Evolutionary conservation across 2,329 filamentous ascomycete species (phyloP).

Genomic region (Neonectria hederae): DNA sequence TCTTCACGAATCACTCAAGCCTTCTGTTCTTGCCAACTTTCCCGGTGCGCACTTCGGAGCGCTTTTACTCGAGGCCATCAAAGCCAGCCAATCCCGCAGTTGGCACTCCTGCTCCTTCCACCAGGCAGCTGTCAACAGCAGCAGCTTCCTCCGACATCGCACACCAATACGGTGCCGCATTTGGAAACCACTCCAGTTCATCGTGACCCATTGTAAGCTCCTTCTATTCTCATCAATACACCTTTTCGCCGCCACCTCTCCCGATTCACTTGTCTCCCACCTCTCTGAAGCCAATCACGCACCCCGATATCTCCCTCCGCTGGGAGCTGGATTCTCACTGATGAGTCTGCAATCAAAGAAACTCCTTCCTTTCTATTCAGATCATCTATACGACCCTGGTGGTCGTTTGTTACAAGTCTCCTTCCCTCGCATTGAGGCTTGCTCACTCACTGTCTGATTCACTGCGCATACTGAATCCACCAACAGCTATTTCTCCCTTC

Average conservation of each 20-base stretch:
- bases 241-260: background rate
- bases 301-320: background rate
- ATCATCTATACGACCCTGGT: conserved; percentile 18
- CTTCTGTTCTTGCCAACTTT: too few relatives aligned
- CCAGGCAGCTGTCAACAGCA: conserved; percentile 14
- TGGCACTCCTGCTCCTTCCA: conserved; percentile 14
- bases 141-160: conserved; percentile 11
- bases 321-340: conserved; percentile 12
- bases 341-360: conserved; percentile 17
- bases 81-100: background rate
- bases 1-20: background rate
- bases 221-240: background rate
- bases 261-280: background rate
- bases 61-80: background rate
- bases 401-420: conserved; percentile 5
- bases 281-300: background rate
- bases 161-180: background rate
- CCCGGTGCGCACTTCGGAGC: background rate
- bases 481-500: background rate
- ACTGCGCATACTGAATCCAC: conserved; percentile 3
- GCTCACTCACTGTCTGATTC: conserved; percentile 11
- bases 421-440: background rate
- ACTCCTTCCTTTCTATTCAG: conserved; percentile 12
- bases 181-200: background rate
- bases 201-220: background rate